A percentile compares a stretch with the other conserved stretches of the same genome.
Conservation (phyloP, 2,329 filamentous ascomycete genomes). For the Aspergillus costaricaensis region DNA sequence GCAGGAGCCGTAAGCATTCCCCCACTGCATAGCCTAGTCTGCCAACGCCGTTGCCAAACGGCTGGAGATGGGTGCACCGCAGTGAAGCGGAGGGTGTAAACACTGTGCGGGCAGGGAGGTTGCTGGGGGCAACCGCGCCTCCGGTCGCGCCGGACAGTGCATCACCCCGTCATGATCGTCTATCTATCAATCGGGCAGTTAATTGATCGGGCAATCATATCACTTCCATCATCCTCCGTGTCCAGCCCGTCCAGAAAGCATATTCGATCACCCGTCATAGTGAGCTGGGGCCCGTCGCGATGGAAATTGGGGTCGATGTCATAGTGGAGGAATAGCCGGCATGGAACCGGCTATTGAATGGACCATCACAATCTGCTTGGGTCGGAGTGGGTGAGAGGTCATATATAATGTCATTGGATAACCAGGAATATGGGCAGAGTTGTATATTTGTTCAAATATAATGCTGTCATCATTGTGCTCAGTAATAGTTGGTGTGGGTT, state of each 20-base stretch:
- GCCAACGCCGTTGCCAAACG: constrained; percentile 22
- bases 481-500: no score
- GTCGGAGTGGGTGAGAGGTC: neutral
- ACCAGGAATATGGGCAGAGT: neutral
- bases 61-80: constrained; percentile 27
- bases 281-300: neutral
- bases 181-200: neutral
- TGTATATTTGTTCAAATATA: neutral
- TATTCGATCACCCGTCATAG: constrained; percentile 2
- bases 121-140: constrained; percentile 37
- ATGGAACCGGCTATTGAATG: neutral
- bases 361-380: neutral
- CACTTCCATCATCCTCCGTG: neutral
- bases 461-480: neutral
- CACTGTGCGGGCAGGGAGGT: constrained; percentile 32
- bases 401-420: neutral
- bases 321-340: constrained; percentile 7
- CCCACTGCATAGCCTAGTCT: constrained; percentile 21
- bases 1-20: constrained; percentile 29
- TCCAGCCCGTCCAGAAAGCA: neutral
- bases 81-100: constrained; percentile 33
- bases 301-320: constrained; percentile 5
- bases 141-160: constrained; percentile 21
- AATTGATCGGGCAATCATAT: neutral
- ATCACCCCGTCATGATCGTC: constrained; percentile 10